phyloP scores from a whole-genome alignment of 768 basidiomycete species.

The Lactarius akahatsu region DNA sequence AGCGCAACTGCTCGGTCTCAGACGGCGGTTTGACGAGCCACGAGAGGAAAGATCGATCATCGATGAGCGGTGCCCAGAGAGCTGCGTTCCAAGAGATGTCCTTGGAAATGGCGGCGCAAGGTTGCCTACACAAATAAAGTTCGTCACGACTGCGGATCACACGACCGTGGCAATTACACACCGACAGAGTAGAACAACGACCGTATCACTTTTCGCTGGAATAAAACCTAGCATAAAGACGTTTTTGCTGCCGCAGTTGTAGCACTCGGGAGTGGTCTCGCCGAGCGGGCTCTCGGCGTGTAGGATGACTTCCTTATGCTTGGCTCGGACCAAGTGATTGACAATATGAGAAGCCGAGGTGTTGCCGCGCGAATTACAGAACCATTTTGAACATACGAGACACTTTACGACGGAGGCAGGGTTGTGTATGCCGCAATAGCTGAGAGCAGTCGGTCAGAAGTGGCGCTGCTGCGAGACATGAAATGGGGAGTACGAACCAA shows the following conservation, averaged over 20 bases:
- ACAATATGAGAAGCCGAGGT: constrained; percentile 99
- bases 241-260: constrained; percentile 98
- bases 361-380: constrained; percentile 97
- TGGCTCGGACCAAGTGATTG: constrained; percentile 97
- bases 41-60: constrained; percentile 97
- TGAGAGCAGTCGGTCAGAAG: constrained; percentile 36
- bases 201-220: constrained; percentile 98
- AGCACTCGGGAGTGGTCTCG: constrained; percentile 98
- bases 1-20: constrained; percentile 93
- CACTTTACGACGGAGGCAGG: constrained; percentile 97
- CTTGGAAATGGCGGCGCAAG: constrained; percentile 94
- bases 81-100: constrained; percentile 99
- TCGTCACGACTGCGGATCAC: constrained; percentile 11
- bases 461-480: constrained; percentile 1
- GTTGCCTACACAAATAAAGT: constrained; percentile 61
- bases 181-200: constrained; percentile 96
- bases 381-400: constrained; percentile 90
- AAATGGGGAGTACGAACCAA: constrained; percentile 54
- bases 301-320: constrained; percentile 97
- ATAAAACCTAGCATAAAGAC: constrained; percentile 99
- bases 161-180: constrained; percentile 41
- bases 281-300: constrained; percentile 95
- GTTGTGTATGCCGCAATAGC: constrained; percentile 98
- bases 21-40: constrained; percentile 98
- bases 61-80: constrained; percentile 97